Evolutionary conservation across 2,329 filamentous ascomycete species (phyloP).

Genomic region (Scytalidium lignicola): DNA sequence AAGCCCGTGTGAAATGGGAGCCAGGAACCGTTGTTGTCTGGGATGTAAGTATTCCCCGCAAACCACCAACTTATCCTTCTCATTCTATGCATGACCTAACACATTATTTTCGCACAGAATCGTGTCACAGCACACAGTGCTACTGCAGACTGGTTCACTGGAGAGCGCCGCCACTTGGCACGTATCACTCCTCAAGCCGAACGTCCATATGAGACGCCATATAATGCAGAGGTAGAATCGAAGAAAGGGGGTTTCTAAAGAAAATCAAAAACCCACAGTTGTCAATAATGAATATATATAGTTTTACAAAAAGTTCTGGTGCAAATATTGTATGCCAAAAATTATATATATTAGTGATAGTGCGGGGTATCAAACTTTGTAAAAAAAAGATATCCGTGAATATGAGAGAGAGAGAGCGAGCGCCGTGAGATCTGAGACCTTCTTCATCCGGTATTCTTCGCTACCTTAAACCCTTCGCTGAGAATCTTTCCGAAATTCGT

Average conservation of each 20-base stretch:
- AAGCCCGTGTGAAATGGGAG: constrained; percentile 69
- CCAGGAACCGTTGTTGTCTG: constrained; percentile 75
- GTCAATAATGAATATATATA: neutral
- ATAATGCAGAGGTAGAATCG: neutral
- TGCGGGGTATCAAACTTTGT: neutral
- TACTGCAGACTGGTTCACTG: constrained; percentile 72
- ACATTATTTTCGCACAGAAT: constrained; percentile 41
- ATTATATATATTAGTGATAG: neutral
- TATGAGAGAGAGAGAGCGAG: too few relatives aligned
- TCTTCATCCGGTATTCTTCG: neutral
- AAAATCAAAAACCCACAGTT: neutral
- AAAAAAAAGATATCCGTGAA: neutral
- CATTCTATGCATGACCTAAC: neutral
- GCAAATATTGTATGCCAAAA: neutral
- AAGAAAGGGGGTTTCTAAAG: neutral
- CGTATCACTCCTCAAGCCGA: constrained; percentile 81
- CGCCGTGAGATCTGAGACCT: neutral
- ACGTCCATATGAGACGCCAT: constrained; percentile 64
- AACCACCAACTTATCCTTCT: neutral
- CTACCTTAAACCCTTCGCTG: constrained; percentile 16
- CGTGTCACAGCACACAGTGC: constrained; percentile 75
- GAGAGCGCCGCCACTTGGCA: constrained; percentile 70
- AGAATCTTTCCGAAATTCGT: constrained; percentile 23
- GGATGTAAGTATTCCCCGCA: constrained; percentile 56
- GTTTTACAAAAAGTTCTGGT: neutral